Percentiles rank a stretch among this genome's conserved stretches.
phyloP scores from a whole-genome alignment of 768 basidiomycete genomes.

The Clitopilus passeckerianus region DNA sequence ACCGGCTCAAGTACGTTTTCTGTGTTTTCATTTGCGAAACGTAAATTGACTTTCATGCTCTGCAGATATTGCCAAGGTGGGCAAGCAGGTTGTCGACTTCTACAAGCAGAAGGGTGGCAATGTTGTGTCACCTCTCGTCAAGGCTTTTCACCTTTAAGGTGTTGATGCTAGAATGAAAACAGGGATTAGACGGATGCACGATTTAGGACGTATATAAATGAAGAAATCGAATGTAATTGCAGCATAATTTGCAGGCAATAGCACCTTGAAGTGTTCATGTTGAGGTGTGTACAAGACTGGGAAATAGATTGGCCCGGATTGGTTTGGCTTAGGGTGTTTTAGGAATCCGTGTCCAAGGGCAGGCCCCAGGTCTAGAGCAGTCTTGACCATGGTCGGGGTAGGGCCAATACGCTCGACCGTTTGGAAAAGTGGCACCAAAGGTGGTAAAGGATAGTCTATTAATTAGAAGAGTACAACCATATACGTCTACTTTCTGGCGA shows the following conservation, averaged over 20 bases:
- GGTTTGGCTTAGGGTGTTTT: background rate
- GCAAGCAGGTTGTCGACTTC: slow-evolving; percentile 84
- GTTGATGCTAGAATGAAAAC: background rate
- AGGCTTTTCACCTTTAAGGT: slow-evolving; percentile 49
- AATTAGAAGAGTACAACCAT: background rate
- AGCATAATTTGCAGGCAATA: background rate
- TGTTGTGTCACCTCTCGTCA: slow-evolving; percentile 71
- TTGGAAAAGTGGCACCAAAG: background rate
- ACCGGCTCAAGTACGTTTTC: slow-evolving; percentile 61
- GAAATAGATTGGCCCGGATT: background rate
- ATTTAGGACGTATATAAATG: background rate
- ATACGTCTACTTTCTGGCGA: slow-evolving; percentile 58
- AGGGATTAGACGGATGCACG: background rate
- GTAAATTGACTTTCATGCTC: background rate
- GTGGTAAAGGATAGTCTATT: background rate
- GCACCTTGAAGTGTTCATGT: background rate
- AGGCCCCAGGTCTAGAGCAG: too few relatives aligned
- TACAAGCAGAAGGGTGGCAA: slow-evolving; percentile 76
- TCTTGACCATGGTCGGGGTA: too few relatives aligned
- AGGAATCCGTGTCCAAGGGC: background rate
- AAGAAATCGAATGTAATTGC: background rate
- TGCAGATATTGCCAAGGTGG: slow-evolving; percentile 70
- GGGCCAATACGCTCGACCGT: background rate
- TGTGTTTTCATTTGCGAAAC: background rate
- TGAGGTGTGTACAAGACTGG: background rate